Conservation (phyloP, 2,329 filamentous ascomycete genomes). For the Botrytis cinerea region DNA sequence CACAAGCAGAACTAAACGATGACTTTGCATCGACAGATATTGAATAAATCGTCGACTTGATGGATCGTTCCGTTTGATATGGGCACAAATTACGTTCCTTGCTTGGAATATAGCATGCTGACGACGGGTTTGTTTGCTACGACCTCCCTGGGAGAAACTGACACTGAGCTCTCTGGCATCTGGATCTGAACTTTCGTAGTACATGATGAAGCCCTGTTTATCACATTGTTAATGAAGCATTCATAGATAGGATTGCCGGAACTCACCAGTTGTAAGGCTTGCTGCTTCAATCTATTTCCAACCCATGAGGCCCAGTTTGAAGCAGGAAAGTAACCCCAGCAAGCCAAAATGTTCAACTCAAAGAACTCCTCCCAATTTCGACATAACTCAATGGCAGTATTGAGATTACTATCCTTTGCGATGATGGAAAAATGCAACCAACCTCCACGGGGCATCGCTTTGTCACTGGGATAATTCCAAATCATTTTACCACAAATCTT, state of each 20-base stretch:
- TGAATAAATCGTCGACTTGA: constrained; percentile 47
- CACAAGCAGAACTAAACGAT: constrained; percentile 45
- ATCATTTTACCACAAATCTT: constrained; percentile 51
- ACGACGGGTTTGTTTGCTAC: constrained; percentile 39
- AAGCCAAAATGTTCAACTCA: constrained; percentile 49
- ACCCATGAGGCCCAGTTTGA: constrained; percentile 49
- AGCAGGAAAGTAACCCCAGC: constrained; percentile 51
- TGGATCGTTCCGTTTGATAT: constrained; percentile 47
- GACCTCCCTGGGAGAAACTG: constrained; percentile 42
- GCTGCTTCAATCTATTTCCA: constrained; percentile 44
- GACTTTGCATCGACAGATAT: constrained; percentile 46
- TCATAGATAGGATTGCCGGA: background rate
- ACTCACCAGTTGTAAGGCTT: constrained; percentile 45
- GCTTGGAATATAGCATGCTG: constrained; percentile 43
- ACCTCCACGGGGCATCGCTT: constrained; percentile 49
- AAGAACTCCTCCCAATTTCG: constrained; percentile 54
- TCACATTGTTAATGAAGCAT: background rate
- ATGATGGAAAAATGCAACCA: constrained; percentile 55
- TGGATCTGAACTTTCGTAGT: constrained; percentile 28
- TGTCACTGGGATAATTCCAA: constrained; percentile 53
- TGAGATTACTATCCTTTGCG: constrained; percentile 50
- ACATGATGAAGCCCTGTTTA: constrained; percentile 35
- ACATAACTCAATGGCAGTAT: constrained; percentile 50
- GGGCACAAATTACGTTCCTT: constrained; percentile 47
- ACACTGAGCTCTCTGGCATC: constrained; percentile 42